These are phyloP conservation scores for Lathyrus sativus DNA, from an alignment of 306 rosid genomes.

Conservation along the genomic window DNA sequence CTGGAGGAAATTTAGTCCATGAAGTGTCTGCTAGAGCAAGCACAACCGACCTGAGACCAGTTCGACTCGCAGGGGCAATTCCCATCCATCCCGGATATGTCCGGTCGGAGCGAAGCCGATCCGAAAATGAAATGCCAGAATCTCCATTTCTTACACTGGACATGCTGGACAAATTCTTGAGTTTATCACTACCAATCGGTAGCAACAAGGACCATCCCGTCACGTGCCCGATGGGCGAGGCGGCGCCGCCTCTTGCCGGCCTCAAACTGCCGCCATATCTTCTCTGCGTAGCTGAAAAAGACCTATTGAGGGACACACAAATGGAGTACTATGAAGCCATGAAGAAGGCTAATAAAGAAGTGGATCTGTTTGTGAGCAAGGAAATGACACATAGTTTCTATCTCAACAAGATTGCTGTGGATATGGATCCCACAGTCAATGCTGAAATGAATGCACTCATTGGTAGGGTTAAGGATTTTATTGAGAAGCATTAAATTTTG, in stretches of 20 bases:
- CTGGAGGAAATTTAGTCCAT: conserved; percentile 70
- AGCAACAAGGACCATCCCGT: conserved; percentile 63
- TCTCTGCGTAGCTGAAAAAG: conserved; percentile 62
- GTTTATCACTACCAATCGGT: conserved; percentile 52
- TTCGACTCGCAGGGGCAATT: conserved; percentile 55
- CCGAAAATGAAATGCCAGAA: conserved; percentile 64
- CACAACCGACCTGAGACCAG: conserved; percentile 38
- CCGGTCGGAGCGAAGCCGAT: conserved; percentile 51
- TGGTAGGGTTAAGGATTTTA: conserved; percentile 48
- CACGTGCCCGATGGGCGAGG: conserved; percentile 69
- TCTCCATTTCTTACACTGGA: conserved; percentile 65
- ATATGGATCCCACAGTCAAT: conserved; percentile 47
- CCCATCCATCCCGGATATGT: conserved; percentile 63
- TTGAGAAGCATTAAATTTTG: conserved; percentile 43
- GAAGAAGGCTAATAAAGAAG: conserved; percentile 61
- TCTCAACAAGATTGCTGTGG: conserved; percentile 57
- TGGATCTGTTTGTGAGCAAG: conserved; percentile 44
- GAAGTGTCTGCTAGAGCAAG: conserved; percentile 53
- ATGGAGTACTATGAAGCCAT: conserved; percentile 68
- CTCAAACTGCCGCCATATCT: conserved; percentile 62
- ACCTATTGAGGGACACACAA: conserved; percentile 52
- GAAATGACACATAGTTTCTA: conserved; percentile 70
- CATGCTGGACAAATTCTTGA: conserved; percentile 70
- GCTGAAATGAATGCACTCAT: conserved; percentile 44
- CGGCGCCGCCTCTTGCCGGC: conserved; percentile 42